These are phyloP conservation scores for Entelexis sorbosivorans DNA, from an alignment of 1,139 yeast genomes.

Conservation along the genomic window DNA sequence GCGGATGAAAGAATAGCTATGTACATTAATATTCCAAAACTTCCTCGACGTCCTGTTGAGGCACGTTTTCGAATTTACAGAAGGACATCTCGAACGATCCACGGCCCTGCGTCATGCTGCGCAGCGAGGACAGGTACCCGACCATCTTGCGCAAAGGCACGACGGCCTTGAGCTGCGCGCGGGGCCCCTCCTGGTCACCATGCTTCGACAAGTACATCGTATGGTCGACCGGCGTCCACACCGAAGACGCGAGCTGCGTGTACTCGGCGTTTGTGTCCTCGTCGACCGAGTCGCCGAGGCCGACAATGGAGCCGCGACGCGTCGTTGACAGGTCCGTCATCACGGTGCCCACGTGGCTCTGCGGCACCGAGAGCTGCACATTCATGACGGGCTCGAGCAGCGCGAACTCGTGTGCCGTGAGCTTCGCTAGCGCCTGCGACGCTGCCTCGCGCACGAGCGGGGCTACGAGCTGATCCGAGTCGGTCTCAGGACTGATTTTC, in stretches of 20 bases:
- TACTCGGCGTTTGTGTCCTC: constrained; percentile 28
- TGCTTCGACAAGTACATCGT: constrained; percentile 35
- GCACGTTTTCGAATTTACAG: constrained; percentile 47
- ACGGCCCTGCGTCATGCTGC: constrained; percentile 84
- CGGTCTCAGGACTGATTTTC: constrained; percentile 46
- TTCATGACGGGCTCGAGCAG: constrained; percentile 83
- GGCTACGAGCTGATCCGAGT: constrained; percentile 35
- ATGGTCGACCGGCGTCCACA: constrained; percentile 34
- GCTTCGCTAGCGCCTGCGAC: constrained; percentile 32
- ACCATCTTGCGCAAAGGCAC: constrained; percentile 86
- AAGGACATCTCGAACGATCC: constrained; percentile 75
- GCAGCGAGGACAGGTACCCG: constrained; percentile 64
- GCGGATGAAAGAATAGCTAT: not conserved
- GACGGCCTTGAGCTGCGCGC: constrained; percentile 48
- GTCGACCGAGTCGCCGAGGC: constrained; percentile 21
- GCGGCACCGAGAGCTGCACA: constrained; percentile 54
- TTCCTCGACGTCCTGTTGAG: constrained; percentile 20
- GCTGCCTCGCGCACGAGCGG: constrained; percentile 39
- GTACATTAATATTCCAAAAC: constrained; percentile 7
- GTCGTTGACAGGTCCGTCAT: constrained; percentile 68
- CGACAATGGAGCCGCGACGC: constrained; percentile 52
- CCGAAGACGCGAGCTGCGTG: constrained; percentile 27
- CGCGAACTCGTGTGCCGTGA: constrained; percentile 33
- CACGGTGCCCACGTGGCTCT: constrained; percentile 67
- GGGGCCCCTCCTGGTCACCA: constrained; percentile 25